Percentiles rank a stretch among this genome's conserved stretches.
Conservation (phyloP, 2,329 filamentous ascomycete species). For the Hortaea werneckii region DNA sequence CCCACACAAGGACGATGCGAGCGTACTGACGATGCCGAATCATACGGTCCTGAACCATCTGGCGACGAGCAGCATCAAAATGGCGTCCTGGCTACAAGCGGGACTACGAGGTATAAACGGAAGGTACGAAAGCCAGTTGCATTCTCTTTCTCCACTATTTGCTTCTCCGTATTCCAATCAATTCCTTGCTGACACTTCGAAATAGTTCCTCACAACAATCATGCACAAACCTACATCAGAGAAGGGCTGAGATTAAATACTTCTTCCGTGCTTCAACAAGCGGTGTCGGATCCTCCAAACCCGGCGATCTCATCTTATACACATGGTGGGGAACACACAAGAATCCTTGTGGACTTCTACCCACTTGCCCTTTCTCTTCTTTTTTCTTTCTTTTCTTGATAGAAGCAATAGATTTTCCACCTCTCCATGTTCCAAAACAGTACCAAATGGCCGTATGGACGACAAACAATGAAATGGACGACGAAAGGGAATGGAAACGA, state of each 20-base stretch:
- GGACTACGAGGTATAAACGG: conserved; percentile 92
- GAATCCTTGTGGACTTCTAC: too few species aligned
- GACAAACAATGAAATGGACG: too few species aligned
- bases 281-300: too few species aligned
- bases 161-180: neutral
- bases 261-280: too few species aligned
- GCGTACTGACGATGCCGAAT: conserved; percentile 91
- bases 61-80: conserved; percentile 98
- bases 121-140: conserved; percentile 50
- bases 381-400: too few species aligned
- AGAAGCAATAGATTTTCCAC: too few species aligned
- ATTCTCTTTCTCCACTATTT: neutral
- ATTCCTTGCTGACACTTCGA: neutral
- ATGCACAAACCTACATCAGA: conserved; percentile 80
- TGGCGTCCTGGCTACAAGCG: conserved; percentile 86
- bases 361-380: too few species aligned
- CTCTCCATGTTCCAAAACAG: too few species aligned
- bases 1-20: conserved; percentile 95
- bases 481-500: too few species aligned
- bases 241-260: conserved; percentile 15
- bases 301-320: too few species aligned
- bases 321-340: too few species aligned
- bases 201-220: conserved; percentile 89
- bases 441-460: too few species aligned
- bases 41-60: conserved; percentile 95